A percentile compares a stretch with the other conserved stretches of the same genome.
phyloP scores from a whole-genome alignment of 129 eudicot species.

The Logfia minima region DNA sequence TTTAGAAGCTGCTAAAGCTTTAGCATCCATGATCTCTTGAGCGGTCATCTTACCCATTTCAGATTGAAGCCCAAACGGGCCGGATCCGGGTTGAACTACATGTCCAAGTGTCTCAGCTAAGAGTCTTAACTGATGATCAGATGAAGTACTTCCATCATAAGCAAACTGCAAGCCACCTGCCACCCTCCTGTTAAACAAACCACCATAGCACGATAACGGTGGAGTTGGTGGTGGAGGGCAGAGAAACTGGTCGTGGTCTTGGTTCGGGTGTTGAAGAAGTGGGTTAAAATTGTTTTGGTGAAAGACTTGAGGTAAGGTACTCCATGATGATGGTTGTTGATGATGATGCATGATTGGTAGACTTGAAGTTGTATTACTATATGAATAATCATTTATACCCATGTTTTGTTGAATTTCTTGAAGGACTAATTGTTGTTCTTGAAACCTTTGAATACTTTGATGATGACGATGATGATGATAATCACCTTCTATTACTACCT shows the following conservation, averaged over 20 bases:
- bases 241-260: constrained; percentile 63
- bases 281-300: constrained; percentile 48
- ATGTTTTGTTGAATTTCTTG: constrained; percentile 56
- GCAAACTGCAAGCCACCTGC: constrained; percentile 48
- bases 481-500: constrained; percentile 32
- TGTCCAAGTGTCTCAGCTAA: constrained; percentile 57
- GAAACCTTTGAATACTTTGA: constrained; percentile 37
- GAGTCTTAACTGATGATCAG: constrained; percentile 56
- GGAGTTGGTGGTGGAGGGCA: constrained; percentile 64
- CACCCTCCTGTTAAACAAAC: constrained; percentile 59
- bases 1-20: constrained; percentile 93
- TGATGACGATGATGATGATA: constrained; percentile 5
- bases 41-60: constrained; percentile 83
- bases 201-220: constrained; percentile 46
- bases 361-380: constrained; percentile 33
- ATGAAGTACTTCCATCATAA: constrained; percentile 49
- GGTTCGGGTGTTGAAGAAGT: constrained; percentile 45
- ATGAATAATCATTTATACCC: constrained; percentile 39
- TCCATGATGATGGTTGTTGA: constrained; percentile 58
- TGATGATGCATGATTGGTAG: constrained; percentile 40
- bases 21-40: constrained; percentile 97
- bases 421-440: constrained; percentile 36
- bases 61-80: constrained; percentile 72
- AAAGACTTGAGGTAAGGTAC: constrained; percentile 46
- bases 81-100: constrained; percentile 61